These are phyloP conservation scores for Petunia axillaris DNA, from an alignment of 257 asterid genomes.

Conservation along the genomic window DNA sequence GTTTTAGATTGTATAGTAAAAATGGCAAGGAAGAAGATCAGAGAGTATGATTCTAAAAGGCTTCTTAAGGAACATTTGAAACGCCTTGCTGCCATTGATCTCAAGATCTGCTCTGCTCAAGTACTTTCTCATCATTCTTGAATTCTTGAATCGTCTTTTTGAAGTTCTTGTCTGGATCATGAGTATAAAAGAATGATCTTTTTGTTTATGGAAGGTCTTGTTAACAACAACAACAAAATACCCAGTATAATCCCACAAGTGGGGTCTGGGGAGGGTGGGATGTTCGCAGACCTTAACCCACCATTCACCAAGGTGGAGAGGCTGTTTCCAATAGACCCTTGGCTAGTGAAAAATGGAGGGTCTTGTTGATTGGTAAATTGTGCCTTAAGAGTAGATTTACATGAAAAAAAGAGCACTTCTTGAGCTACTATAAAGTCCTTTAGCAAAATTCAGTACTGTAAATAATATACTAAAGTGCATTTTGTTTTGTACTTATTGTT, in stretches of 20 bases:
- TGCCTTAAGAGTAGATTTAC: neutral
- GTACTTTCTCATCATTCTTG: constrained; percentile 35
- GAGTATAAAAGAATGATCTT: constrained; percentile 12
- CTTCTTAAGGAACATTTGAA: constrained; percentile 76
- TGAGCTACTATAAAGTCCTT: neutral
- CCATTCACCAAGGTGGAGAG: too few species aligned
- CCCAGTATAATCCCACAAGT: too few species aligned
- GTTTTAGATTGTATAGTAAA: neutral
- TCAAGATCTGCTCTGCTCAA: constrained; percentile 78
- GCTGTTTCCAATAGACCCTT: too few species aligned
- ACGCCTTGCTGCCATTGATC: constrained; percentile 64
- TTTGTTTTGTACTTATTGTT: neutral
- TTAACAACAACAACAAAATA: too few species aligned
- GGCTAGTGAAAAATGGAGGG: neutral
- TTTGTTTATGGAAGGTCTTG: neutral
- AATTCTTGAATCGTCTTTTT: neutral
- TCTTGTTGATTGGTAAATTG: neutral
- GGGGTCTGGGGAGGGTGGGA: too few species aligned
- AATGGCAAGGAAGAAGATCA: constrained; percentile 88
- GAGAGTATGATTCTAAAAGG: constrained; percentile 83
- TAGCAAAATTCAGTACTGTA: neutral
- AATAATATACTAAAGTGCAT: neutral
- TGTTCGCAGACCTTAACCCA: too few species aligned
- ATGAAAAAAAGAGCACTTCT: neutral
- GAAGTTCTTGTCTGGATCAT: neutral